Evolutionary conservation across 192 early-diverging fungal genomes (phyloP), one percentile per base, ranked within the genome.

Genomic region (Spizellomyces sp.): DNA sequence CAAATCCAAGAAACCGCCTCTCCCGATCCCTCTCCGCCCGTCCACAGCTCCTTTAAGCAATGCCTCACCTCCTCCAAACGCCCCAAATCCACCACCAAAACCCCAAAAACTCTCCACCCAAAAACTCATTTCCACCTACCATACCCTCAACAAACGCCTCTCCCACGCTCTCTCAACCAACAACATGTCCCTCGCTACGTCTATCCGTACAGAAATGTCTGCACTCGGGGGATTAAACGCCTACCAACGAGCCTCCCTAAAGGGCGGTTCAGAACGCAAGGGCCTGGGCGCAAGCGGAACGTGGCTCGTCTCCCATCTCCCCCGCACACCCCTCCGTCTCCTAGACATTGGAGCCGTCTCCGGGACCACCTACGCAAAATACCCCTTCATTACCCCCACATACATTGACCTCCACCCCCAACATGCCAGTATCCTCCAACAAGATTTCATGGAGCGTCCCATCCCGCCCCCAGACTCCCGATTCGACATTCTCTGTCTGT

Each of bases 361-460:
- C 41, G 87, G 91, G 7, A 77, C 83, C 19, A 94, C 94, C 62
- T 96, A 96, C 55, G 76, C 77, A 8, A 83, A 83, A 45, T 85
- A 92, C 27, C 3, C 27, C 1, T 36, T 36, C 3, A 36, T 36
- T 36, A 66, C 88, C 9, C 84, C 86, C n/a, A 78, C 80, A 12
- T 89, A 90, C 0, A 95, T 96, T 67, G 95, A 96, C 75, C 84
- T 96, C 58, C 94, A 96, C 64, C 89, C 93, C 1, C 95, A 96
- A 66, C 81, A 89, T 60, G 82, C 80, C 0, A 70, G 77, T 3
- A 92, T 96, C 36, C 74, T 78, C 36, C 80, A 90, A 66, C 93
- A 93, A 66, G 95, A 96, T 73, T 94, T 95, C 83, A 81, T 96
- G 43, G 87, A 90, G 45, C 88, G 89, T 73, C 79, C 84, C 9